Evolutionary conservation across 179 eudicot species (phyloP), one percentile per base, ranked within the genome.

Genomic region (Corrigiola litoralis): DNA sequence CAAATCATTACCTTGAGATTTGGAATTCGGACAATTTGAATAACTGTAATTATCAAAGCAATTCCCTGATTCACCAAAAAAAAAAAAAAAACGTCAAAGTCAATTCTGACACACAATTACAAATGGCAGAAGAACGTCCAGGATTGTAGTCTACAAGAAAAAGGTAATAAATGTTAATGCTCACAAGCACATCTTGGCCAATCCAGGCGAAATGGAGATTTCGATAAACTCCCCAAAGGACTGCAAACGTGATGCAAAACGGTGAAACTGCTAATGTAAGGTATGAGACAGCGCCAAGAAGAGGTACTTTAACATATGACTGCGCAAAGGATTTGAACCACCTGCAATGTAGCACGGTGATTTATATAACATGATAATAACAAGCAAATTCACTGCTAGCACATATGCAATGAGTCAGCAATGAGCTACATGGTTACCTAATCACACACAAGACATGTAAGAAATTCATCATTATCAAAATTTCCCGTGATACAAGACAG

Each of bases 161-260:
- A 33, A 6, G 2, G 18, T 12, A 50, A 41, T 14, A 58, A 60
- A 63, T 4, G 6, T 40, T 18, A 17, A 59, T 76, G 58, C 87
- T 87, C 81, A 89, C 96, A 75, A 89, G 96, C 75, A 89, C 71
- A 77, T 89, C 96, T 77, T 89, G 96, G 58, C 96, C 96, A 29
- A 89, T 87, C 96, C 96, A 89, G 60, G 81, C 96, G 70, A 84
- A 77, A 48, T 73, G 66, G 46, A 17, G 56, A 71, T 80, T 25
- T 29, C 95, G 79, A 67, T 80, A 75, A 38, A 87, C 82, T 34
- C 87, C 95, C 96, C 96, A 89, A 45, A 87, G 47, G 58, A 62
- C 80, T 7, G 95, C 85, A 75, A 89, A 87, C 46, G 79, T 68
- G 64, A 89, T 80, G 81, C 96, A 89, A 74, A 89, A 89, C 62